Evolutionary conservation across 257 asterid genomes (phyloP), one percentile per base, ranked within the genome.

Genomic region (Solanum appendiculatum): DNA sequence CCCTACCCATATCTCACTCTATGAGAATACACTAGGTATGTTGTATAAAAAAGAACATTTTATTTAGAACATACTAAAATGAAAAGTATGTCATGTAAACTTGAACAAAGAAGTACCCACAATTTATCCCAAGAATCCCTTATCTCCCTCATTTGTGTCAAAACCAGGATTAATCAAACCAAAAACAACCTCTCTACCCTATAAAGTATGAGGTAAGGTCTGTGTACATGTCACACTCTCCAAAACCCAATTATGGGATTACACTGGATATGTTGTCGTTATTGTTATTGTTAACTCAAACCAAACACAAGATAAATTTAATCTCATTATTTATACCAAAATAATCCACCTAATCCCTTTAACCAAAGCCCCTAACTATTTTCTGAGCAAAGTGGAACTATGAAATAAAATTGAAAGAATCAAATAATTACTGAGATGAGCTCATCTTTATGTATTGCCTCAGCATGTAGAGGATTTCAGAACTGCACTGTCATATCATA

Each of bases 401-500:
- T 54, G 66, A 56, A 21, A 20, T 21, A 34, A 18, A 34, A 72
- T 20, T 36, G 48, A 20, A 36, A 36, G 31, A 21, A 10, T 21
- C 81, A 34, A 20, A 9, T 73, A 36, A 5, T 21, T 9, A 73
- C 42, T 75, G 0, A 39, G 56, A 75, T 75, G 83, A 75, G 83
- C 83, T 75, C 83, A 75, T 12, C 83, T 75, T 29, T 27, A 31
- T 13, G 82, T 80, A 87, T 93, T 93, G 89, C 89, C 92, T 88
- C 86, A 89, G 90, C 90, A 90, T 78, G 83, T 33, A 91, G 90
- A 36, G 18, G 29, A 18, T 48, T 18, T 91, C 87, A 91, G 91
- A 92, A 91, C 95, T 92, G 94, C 94, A 94, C 94, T 91, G 93
- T 89, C 94, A 70, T 51, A 21, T 81, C 85, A 46, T 29, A 48